Conservation (phyloP, 2,329 filamentous ascomycete species). For the Laburnicola sp. region DNA sequence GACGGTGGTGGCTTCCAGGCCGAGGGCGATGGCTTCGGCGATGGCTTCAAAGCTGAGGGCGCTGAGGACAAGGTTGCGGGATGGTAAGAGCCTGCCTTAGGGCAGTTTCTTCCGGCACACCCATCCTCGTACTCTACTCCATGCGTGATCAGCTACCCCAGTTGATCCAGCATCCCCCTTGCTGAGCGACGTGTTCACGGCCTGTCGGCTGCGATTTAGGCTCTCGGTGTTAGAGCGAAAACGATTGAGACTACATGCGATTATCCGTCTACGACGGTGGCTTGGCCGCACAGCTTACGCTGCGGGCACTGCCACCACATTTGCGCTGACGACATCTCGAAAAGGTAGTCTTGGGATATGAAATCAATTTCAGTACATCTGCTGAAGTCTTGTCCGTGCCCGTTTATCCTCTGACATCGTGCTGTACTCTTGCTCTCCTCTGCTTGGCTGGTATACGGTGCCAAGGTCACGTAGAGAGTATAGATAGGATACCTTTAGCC, state of each 20-base stretch:
- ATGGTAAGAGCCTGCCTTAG: constrained; percentile 26
- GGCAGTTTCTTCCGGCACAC: neutral
- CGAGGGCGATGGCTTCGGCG: constrained; percentile 10
- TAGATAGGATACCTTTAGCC: too few relatives aligned
- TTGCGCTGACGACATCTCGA: constrained; percentile 6
- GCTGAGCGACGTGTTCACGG: constrained; percentile 2
- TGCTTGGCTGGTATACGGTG: too few relatives aligned
- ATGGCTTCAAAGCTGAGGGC: constrained; percentile 19
- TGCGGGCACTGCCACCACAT: constrained; percentile 16
- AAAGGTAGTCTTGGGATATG: constrained; percentile 12
- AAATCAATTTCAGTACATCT: constrained; percentile 2
- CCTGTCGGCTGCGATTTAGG: constrained; percentile 4
- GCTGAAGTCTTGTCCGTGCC: neutral
- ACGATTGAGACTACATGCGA: constrained; percentile 5
- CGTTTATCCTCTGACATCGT: neutral
- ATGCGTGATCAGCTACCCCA: neutral
- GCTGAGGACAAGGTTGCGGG: constrained; percentile 28
- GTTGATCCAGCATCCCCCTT: neutral
- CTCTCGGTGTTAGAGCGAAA: neutral
- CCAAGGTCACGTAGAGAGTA: too few relatives aligned
- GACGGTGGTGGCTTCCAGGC: constrained; percentile 12
- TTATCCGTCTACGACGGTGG: constrained; percentile 15
- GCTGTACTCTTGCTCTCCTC: too few relatives aligned
- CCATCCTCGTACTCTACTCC: neutral
- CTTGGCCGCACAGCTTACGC: constrained; percentile 12